Conservation (phyloP, 1,284 basidiomycete species). For the Trichosporon ovoides region DNA sequence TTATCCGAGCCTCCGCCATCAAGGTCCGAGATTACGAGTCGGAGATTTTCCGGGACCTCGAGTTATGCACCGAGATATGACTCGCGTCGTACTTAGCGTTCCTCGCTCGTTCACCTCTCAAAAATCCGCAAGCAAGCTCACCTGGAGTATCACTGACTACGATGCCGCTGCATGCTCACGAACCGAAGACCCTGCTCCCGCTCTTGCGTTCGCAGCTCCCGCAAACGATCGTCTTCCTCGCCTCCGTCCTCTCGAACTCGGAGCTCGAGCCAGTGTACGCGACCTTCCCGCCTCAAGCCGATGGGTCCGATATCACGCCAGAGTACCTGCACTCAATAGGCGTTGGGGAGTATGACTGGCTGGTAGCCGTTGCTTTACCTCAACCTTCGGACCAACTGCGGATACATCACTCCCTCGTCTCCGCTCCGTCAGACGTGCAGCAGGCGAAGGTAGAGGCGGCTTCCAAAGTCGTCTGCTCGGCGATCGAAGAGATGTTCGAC, state of each 20-base stretch:
- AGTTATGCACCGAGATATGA: too few species aligned
- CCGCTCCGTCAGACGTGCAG: not conserved
- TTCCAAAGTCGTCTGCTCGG: not conserved
- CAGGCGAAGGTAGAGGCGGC: not conserved
- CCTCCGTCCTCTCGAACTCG: conserved; percentile 14
- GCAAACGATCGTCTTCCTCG: conserved; percentile 10
- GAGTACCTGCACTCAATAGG: not conserved
- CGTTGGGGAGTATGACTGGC: conserved; percentile 13
- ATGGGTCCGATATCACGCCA: not conserved
- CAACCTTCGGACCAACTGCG: conserved; percentile 21
- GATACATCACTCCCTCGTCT: conserved; percentile 1
- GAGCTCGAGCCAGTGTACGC: conserved; percentile 6
- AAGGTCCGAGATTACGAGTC: too few species aligned
- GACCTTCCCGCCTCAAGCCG: conserved; percentile 7
- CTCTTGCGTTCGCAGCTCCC: conserved; percentile 22
- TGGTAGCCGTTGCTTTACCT: conserved; percentile 18
- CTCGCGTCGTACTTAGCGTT: too few species aligned
- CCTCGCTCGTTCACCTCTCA: too few species aligned
- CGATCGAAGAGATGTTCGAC: not conserved
- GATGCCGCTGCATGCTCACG: conserved; percentile 17
- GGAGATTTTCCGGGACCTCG: too few species aligned
- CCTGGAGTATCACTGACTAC: too few species aligned
- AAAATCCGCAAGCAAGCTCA: too few species aligned
- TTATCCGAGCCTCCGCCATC: too few species aligned
- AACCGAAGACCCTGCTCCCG: conserved; percentile 16